Percentiles rank a stretch among this genome's conserved stretches.
phyloP scores from a whole-genome alignment of 768 basidiomycete species.

The Tremella yokohamensis region DNA sequence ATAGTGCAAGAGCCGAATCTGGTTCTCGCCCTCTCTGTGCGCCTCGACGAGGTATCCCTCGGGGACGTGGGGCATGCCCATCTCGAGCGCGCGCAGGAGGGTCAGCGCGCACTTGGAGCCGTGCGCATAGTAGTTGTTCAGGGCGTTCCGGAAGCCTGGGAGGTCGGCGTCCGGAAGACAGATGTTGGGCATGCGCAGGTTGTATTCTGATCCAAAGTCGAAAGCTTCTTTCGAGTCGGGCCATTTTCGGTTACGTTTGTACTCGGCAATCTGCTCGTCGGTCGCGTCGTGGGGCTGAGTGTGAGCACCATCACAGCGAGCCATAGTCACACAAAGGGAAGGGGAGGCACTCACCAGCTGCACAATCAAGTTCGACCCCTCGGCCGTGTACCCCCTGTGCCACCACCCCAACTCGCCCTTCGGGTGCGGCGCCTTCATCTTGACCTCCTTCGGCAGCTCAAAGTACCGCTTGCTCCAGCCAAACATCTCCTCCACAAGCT shows the following conservation, averaged over 20 bases:
- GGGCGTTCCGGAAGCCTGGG: slow-evolving; percentile 10
- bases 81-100: slow-evolving; percentile 25
- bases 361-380: slow-evolving; percentile 28
- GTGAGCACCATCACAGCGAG: slow-evolving; percentile 10
- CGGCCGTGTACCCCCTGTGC: slow-evolving; percentile 24
- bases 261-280: slow-evolving; percentile 5
- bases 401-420: slow-evolving; percentile 3
- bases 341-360: slow-evolving; percentile 23
- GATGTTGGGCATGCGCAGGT: slow-evolving; percentile 11
- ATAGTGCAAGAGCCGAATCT: slow-evolving; percentile 26
- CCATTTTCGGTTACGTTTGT: not conserved
- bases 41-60: slow-evolving; percentile 29
- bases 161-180: slow-evolving; percentile 18
- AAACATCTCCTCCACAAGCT: no score
- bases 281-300: no score
- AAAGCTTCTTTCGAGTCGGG: no score
- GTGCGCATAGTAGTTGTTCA: slow-evolving; percentile 13
- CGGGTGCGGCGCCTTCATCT: slow-evolving; percentile 34
- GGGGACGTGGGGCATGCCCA: slow-evolving; percentile 34
- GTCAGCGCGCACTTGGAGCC: slow-evolving; percentile 15
- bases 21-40: slow-evolving; percentile 28
- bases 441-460: slow-evolving; percentile 28
- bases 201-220: no score
- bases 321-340: no score
- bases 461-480: slow-evolving; percentile 8